Percentiles rank a stretch among this genome's conserved stretches.
Conservation (phyloP, 139 green algal species). For the Chlorella sp. region DNA sequence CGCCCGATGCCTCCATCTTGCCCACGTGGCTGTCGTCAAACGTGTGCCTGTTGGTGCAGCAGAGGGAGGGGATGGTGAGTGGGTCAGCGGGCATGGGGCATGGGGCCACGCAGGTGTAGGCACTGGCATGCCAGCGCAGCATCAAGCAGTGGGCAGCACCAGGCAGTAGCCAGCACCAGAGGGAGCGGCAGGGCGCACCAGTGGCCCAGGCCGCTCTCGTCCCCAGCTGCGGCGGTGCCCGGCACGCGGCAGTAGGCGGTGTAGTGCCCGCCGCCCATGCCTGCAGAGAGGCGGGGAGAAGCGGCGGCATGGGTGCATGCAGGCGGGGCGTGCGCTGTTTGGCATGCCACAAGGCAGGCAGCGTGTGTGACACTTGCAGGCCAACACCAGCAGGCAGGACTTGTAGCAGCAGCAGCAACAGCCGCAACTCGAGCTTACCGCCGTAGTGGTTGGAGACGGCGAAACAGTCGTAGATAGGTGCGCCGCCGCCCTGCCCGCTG, state of each 20-base stretch:
- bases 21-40: conserved; percentile 88
- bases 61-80: too few species aligned
- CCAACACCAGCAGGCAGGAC: background rate
- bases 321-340: background rate
- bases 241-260: conserved; percentile 84
- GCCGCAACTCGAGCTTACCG: conserved; percentile 9
- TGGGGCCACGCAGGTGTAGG: background rate
- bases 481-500: too few species aligned
- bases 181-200: background rate
- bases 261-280: conserved; percentile 95
- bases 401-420: background rate
- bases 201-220: background rate
- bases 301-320: too few species aligned
- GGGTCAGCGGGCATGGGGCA: background rate
- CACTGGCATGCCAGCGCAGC: too few species aligned
- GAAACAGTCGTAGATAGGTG: conserved; percentile 88
- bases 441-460: conserved; percentile 96
- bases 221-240: background rate
- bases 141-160: too few species aligned
- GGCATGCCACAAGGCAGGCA: too few species aligned
- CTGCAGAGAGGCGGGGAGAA: background rate
- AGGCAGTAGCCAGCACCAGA: too few species aligned
- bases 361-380: too few species aligned
- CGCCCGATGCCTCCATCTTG: conserved; percentile 17
- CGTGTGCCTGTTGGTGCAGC: conserved; percentile 82